These are phyloP conservation scores for Ophidiomyces ophidiicola DNA, from an alignment of 2,329 filamentous ascomycete genomes.

Conservation along the genomic window DNA sequence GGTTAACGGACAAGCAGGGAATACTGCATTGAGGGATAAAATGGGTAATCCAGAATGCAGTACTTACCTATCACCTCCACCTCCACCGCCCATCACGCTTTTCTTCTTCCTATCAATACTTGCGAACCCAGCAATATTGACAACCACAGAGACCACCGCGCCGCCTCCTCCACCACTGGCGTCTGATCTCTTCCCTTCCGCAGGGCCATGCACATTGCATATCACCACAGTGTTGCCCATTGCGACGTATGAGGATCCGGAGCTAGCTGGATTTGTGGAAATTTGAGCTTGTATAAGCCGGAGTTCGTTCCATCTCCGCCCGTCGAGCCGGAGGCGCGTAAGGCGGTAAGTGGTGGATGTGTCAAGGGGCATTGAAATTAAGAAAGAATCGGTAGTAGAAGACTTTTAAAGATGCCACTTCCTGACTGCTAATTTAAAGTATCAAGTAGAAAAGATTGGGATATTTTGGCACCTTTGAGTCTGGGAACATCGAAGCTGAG, in stretches of 20 bases:
- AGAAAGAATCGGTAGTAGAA: too few relatives aligned
- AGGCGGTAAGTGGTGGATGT: conserved; percentile 83
- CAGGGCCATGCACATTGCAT: conserved; percentile 78
- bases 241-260: conserved; percentile 85
- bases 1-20: background rate
- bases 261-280: conserved; percentile 79
- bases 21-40: background rate
- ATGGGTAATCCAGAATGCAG: background rate
- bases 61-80: conserved; percentile 63
- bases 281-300: conserved; percentile 80
- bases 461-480: too few relatives aligned
- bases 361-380: conserved; percentile 78
- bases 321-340: conserved; percentile 69
- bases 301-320: conserved; percentile 92
- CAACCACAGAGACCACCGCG: conserved; percentile 65
- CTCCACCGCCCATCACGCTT: conserved; percentile 35
- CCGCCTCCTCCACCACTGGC: conserved; percentile 37
- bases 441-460: too few relatives aligned
- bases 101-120: conserved; percentile 69
- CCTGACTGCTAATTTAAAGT: too few relatives aligned
- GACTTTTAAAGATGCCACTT: too few relatives aligned
- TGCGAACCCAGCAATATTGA: conserved; percentile 77
- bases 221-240: conserved; percentile 97
- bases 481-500: background rate
- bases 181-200: conserved; percentile 49